These are phyloP conservation scores for Penicillium sp. DNA, from an alignment of 2,329 filamentous ascomycete species.

Conservation along the genomic window DNA sequence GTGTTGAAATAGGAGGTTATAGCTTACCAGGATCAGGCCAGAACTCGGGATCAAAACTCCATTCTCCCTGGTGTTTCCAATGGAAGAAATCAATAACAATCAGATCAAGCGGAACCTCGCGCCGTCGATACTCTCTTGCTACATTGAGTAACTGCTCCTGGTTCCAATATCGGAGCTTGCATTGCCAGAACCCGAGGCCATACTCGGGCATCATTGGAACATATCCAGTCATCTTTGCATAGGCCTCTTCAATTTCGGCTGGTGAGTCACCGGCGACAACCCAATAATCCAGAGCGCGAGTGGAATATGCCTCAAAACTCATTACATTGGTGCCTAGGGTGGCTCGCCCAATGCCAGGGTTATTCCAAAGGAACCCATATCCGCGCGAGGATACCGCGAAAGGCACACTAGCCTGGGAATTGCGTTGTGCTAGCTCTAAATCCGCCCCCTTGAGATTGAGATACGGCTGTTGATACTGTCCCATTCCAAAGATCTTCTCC, in stretches of 20 bases:
- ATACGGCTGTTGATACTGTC: constrained; percentile 69
- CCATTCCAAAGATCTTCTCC: constrained; percentile 72
- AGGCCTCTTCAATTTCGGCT: constrained; percentile 61
- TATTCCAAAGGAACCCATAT: constrained; percentile 72
- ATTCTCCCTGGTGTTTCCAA: constrained; percentile 71
- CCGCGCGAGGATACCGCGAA: constrained; percentile 66
- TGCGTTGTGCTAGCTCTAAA: constrained; percentile 69
- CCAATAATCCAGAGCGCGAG: constrained; percentile 68
- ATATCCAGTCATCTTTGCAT: constrained; percentile 62
- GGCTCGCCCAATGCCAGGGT: constrained; percentile 65
- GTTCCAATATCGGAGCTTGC: constrained; percentile 69
- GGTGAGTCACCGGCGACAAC: constrained; percentile 64
- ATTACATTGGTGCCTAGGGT: constrained; percentile 67
- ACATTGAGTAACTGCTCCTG: constrained; percentile 68
- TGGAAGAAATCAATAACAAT: constrained; percentile 74
- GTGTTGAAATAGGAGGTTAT: neutral
- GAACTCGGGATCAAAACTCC: constrained; percentile 68
- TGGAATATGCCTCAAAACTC: constrained; percentile 66
- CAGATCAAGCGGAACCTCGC: constrained; percentile 65
- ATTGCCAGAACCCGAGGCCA: constrained; percentile 72
- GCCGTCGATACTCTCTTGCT: constrained; percentile 63
- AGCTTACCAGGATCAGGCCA: constrained; percentile 66
- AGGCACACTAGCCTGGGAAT: constrained; percentile 69
- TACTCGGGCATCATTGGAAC: constrained; percentile 73
- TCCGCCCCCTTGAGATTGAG: constrained; percentile 69